phyloP scores from a whole-genome alignment of 257 asterid species.

The Solanum chaucha region DNA sequence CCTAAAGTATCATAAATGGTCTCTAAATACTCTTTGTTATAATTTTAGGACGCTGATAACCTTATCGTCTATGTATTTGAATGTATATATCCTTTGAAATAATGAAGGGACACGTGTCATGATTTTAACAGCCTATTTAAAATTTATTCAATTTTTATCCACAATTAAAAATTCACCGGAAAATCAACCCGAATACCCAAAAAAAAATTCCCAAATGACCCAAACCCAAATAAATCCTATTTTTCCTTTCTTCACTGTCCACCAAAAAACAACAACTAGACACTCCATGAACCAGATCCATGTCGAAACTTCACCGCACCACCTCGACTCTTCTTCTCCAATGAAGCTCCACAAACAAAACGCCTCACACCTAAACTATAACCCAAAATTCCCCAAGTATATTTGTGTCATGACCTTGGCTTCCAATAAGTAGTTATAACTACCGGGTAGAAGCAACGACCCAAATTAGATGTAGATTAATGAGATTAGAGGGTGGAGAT shows the following conservation, averaged over 20 bases:
- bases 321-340: neutral
- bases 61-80: neutral
- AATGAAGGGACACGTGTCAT: neutral
- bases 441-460: neutral
- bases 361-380: no score
- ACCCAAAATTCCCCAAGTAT: no score
- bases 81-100: neutral
- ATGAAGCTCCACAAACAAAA: no score
- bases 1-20: neutral
- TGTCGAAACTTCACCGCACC: fast-evolving
- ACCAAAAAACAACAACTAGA: neutral
- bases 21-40: neutral
- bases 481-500: neutral
- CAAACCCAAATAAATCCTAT: neutral
- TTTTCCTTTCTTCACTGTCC: neutral
- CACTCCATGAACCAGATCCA: neutral
- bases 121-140: no score
- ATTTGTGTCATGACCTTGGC: neutral
- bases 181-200: no score
- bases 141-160: no score
- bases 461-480: neutral
- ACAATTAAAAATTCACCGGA: no score
- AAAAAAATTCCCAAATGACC: no score
- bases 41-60: neutral
- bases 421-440: neutral